These are phyloP conservation scores for Boletus sp. DNA, from an alignment of 768 basidiomycete species.

Conservation along the genomic window DNA sequence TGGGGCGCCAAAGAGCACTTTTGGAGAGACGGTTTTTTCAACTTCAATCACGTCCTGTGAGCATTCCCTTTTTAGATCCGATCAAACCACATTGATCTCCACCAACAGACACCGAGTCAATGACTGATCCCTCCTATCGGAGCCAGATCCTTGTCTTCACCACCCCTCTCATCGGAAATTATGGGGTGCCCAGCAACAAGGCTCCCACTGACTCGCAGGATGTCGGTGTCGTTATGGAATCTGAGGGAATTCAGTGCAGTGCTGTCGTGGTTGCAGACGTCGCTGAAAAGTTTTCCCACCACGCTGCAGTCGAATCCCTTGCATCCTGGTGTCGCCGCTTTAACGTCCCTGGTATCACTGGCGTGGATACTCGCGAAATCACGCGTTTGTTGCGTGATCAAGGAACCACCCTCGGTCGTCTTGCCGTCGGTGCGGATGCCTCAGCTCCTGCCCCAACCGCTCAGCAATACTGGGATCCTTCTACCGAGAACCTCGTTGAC, in stretches of 20 bases:
- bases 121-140: slow-evolving; percentile 99
- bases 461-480: slow-evolving; percentile 92
- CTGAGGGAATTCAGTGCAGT: slow-evolving; percentile 83
- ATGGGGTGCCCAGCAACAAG: slow-evolving; percentile 87
- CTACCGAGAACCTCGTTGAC: slow-evolving; percentile 88
- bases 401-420: slow-evolving; percentile 91
- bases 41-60: slow-evolving; percentile 97
- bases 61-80: slow-evolving; percentile 28
- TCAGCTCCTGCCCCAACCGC: slow-evolving; percentile 54
- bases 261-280: slow-evolving; percentile 94
- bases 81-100: slow-evolving; percentile 11
- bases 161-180: slow-evolving; percentile 97
- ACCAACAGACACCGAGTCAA: slow-evolving; percentile 90
- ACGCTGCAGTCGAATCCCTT: slow-evolving; percentile 90
- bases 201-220: slow-evolving; percentile 70
- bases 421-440: slow-evolving; percentile 79
- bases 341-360: slow-evolving; percentile 90
- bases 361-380: slow-evolving; percentile 96
- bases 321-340: slow-evolving; percentile 91
- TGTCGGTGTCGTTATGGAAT: slow-evolving; percentile 89
- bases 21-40: slow-evolving; percentile 97
- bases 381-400: slow-evolving; percentile 92
- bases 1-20: slow-evolving; percentile 82
- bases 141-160: slow-evolving; percentile 99
- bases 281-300: slow-evolving; percentile 93